phyloP scores from a whole-genome alignment of 805 yeast species.

The Kodamaea leandrae region DNA sequence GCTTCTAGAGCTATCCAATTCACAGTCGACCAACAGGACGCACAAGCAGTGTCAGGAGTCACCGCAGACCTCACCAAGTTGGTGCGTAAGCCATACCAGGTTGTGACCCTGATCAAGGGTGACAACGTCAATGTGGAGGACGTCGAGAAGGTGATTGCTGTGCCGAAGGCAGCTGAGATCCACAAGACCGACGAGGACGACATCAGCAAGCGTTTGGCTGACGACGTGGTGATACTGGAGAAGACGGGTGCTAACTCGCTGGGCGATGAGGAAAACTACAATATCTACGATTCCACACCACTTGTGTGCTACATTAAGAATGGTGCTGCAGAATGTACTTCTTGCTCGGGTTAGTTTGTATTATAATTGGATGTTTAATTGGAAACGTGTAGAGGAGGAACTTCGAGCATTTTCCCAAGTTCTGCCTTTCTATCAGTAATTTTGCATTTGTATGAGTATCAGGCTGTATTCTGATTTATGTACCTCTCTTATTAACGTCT shows the following conservation, averaged over 20 bases:
- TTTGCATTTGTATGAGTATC: too few species aligned
- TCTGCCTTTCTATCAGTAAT: too few species aligned
- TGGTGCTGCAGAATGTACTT: constrained; percentile 21
- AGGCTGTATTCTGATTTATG: too few species aligned
- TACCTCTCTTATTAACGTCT: too few species aligned
- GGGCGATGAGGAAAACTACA: constrained; percentile 15
- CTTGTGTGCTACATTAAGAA: constrained; percentile 28
- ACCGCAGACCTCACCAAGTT: constrained; percentile 11
- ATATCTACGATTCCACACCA: constrained; percentile 36
- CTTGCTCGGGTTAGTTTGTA: constrained; percentile 22
- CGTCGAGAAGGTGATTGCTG: constrained; percentile 1
- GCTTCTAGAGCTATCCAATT: constrained; percentile 97
- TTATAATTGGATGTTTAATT: constrained; percentile 4
- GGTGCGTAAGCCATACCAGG: constrained; percentile 24
- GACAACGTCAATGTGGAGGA: constrained; percentile 8
- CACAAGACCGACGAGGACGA: constrained; percentile 8
- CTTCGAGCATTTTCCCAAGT: too few species aligned
- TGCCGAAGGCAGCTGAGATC: constrained; percentile 9
- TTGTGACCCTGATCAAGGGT: constrained; percentile 12
- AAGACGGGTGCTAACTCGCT: constrained; percentile 6
- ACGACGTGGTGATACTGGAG: constrained; percentile 12
- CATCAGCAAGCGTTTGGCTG: constrained; percentile 9
- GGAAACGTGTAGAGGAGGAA: constrained; percentile 4
- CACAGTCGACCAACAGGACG: constrained; percentile 43
- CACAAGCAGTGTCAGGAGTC: not conserved